These are phyloP conservation scores for Tubosaeta sp. DNA, from an alignment of 768 basidiomycete genomes.

Conservation along the genomic window DNA sequence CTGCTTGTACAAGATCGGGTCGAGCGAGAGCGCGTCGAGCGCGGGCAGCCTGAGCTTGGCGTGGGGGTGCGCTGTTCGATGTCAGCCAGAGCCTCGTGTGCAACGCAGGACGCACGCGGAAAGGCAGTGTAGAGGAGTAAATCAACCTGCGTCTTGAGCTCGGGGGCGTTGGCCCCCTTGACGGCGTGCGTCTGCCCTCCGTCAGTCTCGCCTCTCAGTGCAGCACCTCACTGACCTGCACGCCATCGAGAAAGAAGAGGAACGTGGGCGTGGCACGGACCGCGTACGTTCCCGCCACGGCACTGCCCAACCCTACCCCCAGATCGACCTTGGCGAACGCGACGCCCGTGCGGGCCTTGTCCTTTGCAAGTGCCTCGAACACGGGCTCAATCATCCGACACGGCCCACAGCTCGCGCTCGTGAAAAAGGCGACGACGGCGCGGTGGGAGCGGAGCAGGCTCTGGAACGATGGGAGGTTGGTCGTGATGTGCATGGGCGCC, in stretches of 20 bases:
- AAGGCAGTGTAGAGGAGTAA: constrained; percentile 71
- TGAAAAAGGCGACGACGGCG: constrained; percentile 80
- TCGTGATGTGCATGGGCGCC: constrained; percentile 64
- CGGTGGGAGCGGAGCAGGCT: constrained; percentile 60
- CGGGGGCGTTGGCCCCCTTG: constrained; percentile 65
- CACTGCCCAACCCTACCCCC: constrained; percentile 57
- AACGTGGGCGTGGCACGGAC: constrained; percentile 86
- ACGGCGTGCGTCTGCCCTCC: constrained; percentile 56
- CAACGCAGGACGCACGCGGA: constrained; percentile 57
- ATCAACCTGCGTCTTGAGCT: constrained; percentile 71
- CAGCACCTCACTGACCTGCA: constrained; percentile 46
- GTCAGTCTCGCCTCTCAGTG: not conserved
- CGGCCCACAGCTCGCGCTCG: constrained; percentile 68
- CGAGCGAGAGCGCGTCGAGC: constrained; percentile 58
- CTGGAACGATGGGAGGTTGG: constrained; percentile 70
- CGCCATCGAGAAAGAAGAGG: constrained; percentile 76
- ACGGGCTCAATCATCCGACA: constrained; percentile 81
- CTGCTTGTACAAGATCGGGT: constrained; percentile 73
- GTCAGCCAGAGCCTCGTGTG: not conserved
- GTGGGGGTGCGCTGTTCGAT: constrained; percentile 68
- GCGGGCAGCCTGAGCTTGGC: constrained; percentile 53
- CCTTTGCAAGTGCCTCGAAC: constrained; percentile 72
- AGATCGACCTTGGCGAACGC: constrained; percentile 87
- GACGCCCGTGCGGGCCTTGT: constrained; percentile 48
- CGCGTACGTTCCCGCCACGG: constrained; percentile 57